Percentiles rank a stretch among this genome's conserved stretches.
Evolutionary conservation across 2,329 filamentous ascomycete genomes (phyloP).

Genomic region (Hypoxylon sp.): DNA sequence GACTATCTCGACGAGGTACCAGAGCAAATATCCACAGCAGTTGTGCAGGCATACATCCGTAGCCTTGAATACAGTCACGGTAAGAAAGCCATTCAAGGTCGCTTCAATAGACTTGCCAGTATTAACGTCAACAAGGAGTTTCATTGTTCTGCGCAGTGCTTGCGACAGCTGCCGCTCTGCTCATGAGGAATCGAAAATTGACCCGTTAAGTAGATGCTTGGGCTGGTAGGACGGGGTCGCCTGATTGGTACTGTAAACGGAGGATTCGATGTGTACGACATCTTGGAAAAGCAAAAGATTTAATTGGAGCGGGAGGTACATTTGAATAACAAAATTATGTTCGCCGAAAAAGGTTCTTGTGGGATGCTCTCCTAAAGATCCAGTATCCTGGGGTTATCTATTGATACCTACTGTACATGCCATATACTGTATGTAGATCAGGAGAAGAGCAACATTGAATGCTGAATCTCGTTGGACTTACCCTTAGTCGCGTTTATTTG

Average conservation of each 20-base stretch:
- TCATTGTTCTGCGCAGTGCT: slow-evolving; percentile 68
- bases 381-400: too few species aligned
- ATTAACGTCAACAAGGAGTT: slow-evolving; percentile 67
- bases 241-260: not conserved
- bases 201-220: slow-evolving; percentile 3
- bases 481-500: too few species aligned
- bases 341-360: too few species aligned
- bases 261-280: not conserved
- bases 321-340: not conserved
- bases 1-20: slow-evolving; percentile 56
- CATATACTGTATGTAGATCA: not conserved
- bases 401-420: too few species aligned
- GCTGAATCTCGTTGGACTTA: not conserved
- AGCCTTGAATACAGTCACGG: slow-evolving; percentile 47
- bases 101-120: slow-evolving; percentile 67
- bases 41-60: slow-evolving; percentile 43
- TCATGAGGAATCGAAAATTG: slow-evolving; percentile 31
- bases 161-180: slow-evolving; percentile 55
- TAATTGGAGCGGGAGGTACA: not conserved
- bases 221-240: too few species aligned
- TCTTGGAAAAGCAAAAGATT: not conserved
- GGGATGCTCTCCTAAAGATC: too few species aligned
- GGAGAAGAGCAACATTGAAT: not conserved
- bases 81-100: slow-evolving; percentile 63
- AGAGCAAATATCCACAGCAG: slow-evolving; percentile 30